Base-by-base conservation (phyloP, 148 eudicot species). In the Camellia granthamiana region DNA sequence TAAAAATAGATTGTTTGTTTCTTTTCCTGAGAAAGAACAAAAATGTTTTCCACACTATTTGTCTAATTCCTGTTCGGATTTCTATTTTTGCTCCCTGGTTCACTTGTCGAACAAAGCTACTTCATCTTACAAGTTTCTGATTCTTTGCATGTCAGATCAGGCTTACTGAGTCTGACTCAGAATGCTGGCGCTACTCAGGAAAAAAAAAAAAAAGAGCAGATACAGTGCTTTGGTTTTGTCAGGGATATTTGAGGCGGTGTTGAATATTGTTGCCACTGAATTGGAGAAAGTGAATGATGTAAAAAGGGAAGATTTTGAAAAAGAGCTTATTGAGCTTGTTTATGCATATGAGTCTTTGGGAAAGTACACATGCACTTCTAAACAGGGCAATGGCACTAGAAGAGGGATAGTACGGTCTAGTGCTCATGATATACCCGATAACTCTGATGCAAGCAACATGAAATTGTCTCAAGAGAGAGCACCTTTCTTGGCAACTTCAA, bases 181-280 rank as follows among this genome's bases (percentile, higher is more conserved):
- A 89, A 86, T 64, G 61, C 81, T 52, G 81, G 78, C 66, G 76
- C 90, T 66, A 72, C 64, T 56, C 18, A 41, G 21, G 85, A 81
- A 81, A 87, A 87, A 73, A 81, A 87, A 87, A 73, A 82, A 80
- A 80, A 85, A 84, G 67, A 42, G 23, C 55, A 81, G 46, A 77
- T 83, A 66, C 72, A 54, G 80, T 85, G 83, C 87, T 79, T 72
- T 72, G 43, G 75, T 88, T 73, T 66, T 90, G 74, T 84, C 83
- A 59, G 90, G 92, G 73, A 85, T 88, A 65, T 58, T 88, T 82
- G 87, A 90, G 79, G 90, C 88, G 78, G 65, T 88, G 62, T 43
- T 90, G 77, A 88, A 90, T 73, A 74, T 74, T 14, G 71, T 84
- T 78, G 85, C 86, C 30, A 51, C 76, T 19, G 89, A 86, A 76